Evolutionary conservation across 2,329 filamentous ascomycete species (phyloP).

Genomic region (Aureobasidium pullulans): DNA sequence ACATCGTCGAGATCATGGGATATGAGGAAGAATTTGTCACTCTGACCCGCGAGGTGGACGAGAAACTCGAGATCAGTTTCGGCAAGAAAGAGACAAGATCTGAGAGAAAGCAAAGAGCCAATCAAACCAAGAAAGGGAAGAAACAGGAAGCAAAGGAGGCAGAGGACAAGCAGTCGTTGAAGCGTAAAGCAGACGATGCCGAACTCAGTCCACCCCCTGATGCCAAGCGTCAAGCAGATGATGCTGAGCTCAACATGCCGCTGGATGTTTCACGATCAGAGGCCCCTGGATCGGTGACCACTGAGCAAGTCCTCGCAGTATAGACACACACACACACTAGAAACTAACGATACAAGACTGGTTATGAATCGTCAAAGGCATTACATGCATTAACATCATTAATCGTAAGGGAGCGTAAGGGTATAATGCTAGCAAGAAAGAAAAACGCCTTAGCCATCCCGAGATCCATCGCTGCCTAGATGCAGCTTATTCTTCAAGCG

Average conservation of each 20-base stretch:
- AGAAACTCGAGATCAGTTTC: slow-evolving; percentile 47
- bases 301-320: slow-evolving; percentile 23
- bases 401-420: background rate
- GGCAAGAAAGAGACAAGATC: slow-evolving; percentile 42
- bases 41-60: slow-evolving; percentile 59
- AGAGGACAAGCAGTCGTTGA: slow-evolving; percentile 17
- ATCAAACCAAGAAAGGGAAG: slow-evolving; percentile 24
- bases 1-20: slow-evolving; percentile 58
- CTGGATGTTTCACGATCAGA: slow-evolving; percentile 20
- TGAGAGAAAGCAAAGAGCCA: slow-evolving; percentile 30
- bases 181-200: slow-evolving; percentile 13
- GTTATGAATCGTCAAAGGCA: background rate
- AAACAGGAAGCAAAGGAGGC: slow-evolving; percentile 27
- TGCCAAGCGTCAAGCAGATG: slow-evolving; percentile 23
- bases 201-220: slow-evolving; percentile 9
- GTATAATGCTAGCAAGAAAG: background rate
- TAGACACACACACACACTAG: background rate
- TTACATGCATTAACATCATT: background rate
- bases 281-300: slow-evolving; percentile 21
- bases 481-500: slow-evolving; percentile 8
- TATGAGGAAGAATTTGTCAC: slow-evolving; percentile 54
- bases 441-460: background rate
- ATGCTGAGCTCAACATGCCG: slow-evolving; percentile 23
- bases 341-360: background rate
- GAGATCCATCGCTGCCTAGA: background rate